Base-by-base conservation (phyloP, 23 red algal species). In the Gracilaria gracilis region DNA sequence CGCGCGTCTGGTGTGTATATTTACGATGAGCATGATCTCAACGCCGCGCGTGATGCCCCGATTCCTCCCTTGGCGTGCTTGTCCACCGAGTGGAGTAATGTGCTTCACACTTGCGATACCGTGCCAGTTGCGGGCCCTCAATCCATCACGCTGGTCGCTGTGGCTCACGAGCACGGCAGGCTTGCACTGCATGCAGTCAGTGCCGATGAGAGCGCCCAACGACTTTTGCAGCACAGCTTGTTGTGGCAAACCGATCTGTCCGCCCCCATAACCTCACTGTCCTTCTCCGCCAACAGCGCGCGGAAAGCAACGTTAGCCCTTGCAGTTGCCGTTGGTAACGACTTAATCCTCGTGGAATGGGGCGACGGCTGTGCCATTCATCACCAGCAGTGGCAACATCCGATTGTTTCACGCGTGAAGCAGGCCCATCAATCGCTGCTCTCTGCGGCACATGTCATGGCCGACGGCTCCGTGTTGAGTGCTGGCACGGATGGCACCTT, bases 281-380 rank as follows among this genome's bases (percentile, higher is more conserved):
- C 79, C 31, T 82, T 59, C 17, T 62, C 54, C 31, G 8, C 58
- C 23, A 46, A 9, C 31, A 32, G 40, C 36, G 46, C 53, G 27
- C 39, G 79, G 33, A 82, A 61, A 23, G 20, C 79, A 7, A 42
- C 58, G 5, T 36, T 82, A 7, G 57, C 7, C 9, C 75, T 90
- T 1, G 73, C 55, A 2, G 40, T 90, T 29, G 87, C 71, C 0
- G 57, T 35, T 35, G 87, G 87, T 21, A 79, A 90, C 38, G 74
- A 53, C 36, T 28, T 90, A 15, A 27, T 75, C 11, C 50, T 90
- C 23, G 57, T 90, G 20, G 87, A 90, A 14, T 90, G 87, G 87
- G 35, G 42, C 24, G 53, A 65, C 17, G 40, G 50, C 11, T 37
- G 57, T 57, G 76, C 27, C 29, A 21, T 80, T 61, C 39, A 69